These are phyloP conservation scores for Pistacia vera DNA, from an alignment of 345 rosid species.

Conservation along the genomic window DNA sequence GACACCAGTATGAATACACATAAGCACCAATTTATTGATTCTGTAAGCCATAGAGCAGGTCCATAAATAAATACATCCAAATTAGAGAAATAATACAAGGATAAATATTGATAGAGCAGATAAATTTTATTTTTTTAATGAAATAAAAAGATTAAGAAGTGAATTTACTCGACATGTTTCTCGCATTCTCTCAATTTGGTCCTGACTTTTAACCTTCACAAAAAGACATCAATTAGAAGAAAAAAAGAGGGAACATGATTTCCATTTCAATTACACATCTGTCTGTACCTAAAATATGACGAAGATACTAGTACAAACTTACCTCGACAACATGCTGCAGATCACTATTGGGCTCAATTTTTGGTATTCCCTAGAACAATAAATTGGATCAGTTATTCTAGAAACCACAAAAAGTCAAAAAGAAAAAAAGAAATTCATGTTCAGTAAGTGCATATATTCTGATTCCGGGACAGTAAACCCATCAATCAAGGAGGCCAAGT, in stretches of 20 bases:
- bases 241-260: neutral
- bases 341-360: slow-evolving; percentile 85
- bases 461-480: neutral
- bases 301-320: slow-evolving; percentile 11
- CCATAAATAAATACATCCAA: neutral
- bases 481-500: neutral
- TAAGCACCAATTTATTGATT: neutral
- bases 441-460: neutral
- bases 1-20: neutral
- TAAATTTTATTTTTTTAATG: neutral
- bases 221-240: slow-evolving; percentile 14
- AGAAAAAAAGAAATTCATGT: neutral
- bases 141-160: neutral
- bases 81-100: no score
- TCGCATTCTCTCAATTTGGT: slow-evolving; percentile 82
- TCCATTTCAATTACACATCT: neutral
- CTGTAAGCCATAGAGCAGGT: neutral
- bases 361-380: slow-evolving; percentile 74
- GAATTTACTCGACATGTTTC: slow-evolving; percentile 84
- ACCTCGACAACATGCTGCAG: slow-evolving; percentile 91
- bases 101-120: neutral
- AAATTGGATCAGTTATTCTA: neutral
- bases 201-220: slow-evolving; percentile 82
- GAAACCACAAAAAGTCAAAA: slow-evolving; percentile 1
- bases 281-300: neutral